Evolutionary conservation across 1,139 yeast genomes (phyloP).

Genomic region (Yamadazyma dendronema): DNA sequence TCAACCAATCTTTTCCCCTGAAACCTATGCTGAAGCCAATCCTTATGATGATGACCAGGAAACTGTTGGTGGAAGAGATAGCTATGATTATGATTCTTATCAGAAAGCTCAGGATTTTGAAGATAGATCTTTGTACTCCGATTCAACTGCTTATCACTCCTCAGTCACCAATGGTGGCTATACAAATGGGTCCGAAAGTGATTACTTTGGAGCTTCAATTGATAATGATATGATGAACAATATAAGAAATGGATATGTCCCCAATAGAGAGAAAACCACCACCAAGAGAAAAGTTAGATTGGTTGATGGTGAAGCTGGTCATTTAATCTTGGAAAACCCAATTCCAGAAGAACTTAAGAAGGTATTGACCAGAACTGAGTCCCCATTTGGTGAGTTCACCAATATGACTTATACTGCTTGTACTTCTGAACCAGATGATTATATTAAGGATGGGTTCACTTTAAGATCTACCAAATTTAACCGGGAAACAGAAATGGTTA

Average conservation of each 20-base stretch:
- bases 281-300: constrained; percentile 58
- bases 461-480: constrained; percentile 80
- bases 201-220: constrained; percentile 44
- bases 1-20: constrained; percentile 62
- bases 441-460: constrained; percentile 76
- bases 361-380: constrained; percentile 76
- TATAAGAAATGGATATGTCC: constrained; percentile 38
- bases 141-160: constrained; percentile 39
- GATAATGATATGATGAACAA: constrained; percentile 49
- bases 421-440: constrained; percentile 85
- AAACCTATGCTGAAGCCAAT: constrained; percentile 61
- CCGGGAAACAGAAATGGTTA: constrained; percentile 84
- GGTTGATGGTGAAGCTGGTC: constrained; percentile 61
- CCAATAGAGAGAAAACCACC: constrained; percentile 31
- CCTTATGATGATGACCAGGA: constrained; percentile 25
- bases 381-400: constrained; percentile 78
- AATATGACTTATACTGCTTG: constrained; percentile 95
- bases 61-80: constrained; percentile 17
- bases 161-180: constrained; percentile 27
- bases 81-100: constrained; percentile 37
- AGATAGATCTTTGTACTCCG: constrained; percentile 37
- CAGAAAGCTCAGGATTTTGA: constrained; percentile 38
- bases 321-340: constrained; percentile 87
- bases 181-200: constrained; percentile 21
- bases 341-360: constrained; percentile 83